A percentile compares a stretch with the other conserved stretches of the same genome.
phyloP scores from a whole-genome alignment of 495 filamentous ascomycete genomes.

The Annulohypoxylon nitens region DNA sequence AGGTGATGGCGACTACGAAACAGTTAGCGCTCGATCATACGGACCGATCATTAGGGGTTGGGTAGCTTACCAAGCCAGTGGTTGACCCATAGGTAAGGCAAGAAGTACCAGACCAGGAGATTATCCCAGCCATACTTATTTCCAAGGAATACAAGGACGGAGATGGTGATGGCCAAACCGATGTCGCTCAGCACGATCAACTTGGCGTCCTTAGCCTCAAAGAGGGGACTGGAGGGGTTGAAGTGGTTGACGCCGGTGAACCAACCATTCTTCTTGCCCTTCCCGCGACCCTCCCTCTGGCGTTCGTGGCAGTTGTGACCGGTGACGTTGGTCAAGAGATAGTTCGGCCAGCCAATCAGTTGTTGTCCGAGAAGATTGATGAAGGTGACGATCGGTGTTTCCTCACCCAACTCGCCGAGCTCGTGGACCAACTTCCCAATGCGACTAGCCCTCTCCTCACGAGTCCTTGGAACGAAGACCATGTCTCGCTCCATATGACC shows the following conservation, averaged over 20 bases:
- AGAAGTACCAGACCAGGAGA: conserved; percentile 90
- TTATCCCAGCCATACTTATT: conserved; percentile 86
- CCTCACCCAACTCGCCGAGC: conserved; percentile 88
- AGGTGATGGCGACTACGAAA: conserved; percentile 81
- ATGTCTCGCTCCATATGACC: conserved; percentile 96
- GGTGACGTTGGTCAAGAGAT: conserved; percentile 88
- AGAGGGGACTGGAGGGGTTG: conserved; percentile 86
- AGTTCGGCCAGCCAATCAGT: conserved; percentile 89
- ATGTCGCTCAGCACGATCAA: conserved; percentile 87
- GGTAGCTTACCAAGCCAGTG: conserved; percentile 87
- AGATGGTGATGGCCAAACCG: conserved; percentile 72
- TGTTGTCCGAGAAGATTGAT: conserved; percentile 83
- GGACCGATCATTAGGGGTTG: background rate
- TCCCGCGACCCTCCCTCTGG: conserved; percentile 86
- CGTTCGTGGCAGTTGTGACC: conserved; percentile 93
- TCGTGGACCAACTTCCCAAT: conserved; percentile 80
- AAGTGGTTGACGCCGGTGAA: conserved; percentile 93
- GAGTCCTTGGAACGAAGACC: conserved; percentile 93
- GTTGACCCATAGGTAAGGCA: conserved; percentile 98
- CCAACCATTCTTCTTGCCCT: conserved; percentile 89
- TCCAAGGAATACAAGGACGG: conserved; percentile 68
- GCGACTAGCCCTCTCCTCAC: conserved; percentile 77
- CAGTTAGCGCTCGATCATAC: conserved; percentile 50
- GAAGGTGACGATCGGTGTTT: conserved; percentile 88
- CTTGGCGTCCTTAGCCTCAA: conserved; percentile 88